Conservation (phyloP, 495 filamentous ascomycete species). For the Penicillium macrosclerotiorum region DNA sequence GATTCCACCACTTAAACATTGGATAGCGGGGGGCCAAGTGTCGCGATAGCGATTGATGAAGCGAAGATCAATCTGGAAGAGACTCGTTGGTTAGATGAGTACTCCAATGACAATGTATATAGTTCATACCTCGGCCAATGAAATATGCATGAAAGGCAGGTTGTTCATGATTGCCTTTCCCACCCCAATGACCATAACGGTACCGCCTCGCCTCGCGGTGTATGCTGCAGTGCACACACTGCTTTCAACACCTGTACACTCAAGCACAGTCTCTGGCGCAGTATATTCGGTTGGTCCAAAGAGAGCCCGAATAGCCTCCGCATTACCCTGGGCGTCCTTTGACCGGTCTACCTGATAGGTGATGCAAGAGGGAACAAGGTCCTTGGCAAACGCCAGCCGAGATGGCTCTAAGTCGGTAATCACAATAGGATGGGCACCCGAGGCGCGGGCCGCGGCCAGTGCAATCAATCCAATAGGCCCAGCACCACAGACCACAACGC, state of each 20-base stretch:
- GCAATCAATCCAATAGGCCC: conserved; percentile 73
- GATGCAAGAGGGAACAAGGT: conserved; percentile 53
- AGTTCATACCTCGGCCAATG: conserved; percentile 52
- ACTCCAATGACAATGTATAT: too few species aligned
- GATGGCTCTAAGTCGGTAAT: conserved; percentile 59
- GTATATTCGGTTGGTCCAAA: conserved; percentile 49
- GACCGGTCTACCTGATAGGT: conserved; percentile 51
- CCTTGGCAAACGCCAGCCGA: conserved; percentile 57
- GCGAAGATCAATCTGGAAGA: conserved; percentile 55
- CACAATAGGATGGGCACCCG: conserved; percentile 62
- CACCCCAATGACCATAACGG: conserved; percentile 62
- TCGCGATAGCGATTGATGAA: conserved; percentile 65
- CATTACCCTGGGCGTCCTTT: conserved; percentile 49
- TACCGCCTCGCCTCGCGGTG: conserved; percentile 56
- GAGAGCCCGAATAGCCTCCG: conserved; percentile 48
- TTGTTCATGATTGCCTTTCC: conserved; percentile 60
- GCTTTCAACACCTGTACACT: conserved; percentile 64
- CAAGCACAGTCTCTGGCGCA: conserved; percentile 56
- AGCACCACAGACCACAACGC: conserved; percentile 71
- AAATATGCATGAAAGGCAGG: conserved; percentile 65
- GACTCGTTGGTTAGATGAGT: too few species aligned
- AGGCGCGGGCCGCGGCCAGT: conserved; percentile 57
- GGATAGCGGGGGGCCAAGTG: conserved; percentile 59
- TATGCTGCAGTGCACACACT: conserved; percentile 56
- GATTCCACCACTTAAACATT: conserved; percentile 44